Evolutionary conservation across 371 early-diverging fungal genomes (phyloP), one percentile per base, ranked within the genome.

Genomic region (Rhizopus delemar): DNA sequence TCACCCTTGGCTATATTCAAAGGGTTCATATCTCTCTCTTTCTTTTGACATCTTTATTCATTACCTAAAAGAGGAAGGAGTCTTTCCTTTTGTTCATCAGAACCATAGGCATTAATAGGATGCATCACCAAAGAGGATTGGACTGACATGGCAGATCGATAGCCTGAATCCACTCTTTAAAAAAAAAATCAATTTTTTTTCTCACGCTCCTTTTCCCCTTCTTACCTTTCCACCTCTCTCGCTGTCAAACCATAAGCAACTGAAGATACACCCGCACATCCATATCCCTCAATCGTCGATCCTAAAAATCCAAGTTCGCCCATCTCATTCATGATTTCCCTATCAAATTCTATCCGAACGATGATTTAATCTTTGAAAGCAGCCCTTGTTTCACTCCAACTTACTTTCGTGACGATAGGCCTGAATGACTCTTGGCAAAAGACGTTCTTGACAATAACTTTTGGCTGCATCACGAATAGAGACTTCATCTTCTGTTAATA

Each of bases 121-220:
- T 93, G 91, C 99, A 98, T 98, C 16, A 97, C 97, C 43, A 98
- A 75, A 15, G 97, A 96, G 9, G 96, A 95, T 75, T 97, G 97
- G 29, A 98, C 98, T 66, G 93, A 93, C 99, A 98, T 97, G 34
- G 97, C 96, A 36, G 95, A 95, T 53, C 99, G 89, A 75, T 98
- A 98, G 36, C 97, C 97, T 58, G 91, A 90, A 72, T 97, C 98
- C 33, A 98, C 92, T 51, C 92, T 91, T 58, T 49, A 39, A 38
- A 46, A 45, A 51, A 41, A 36, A 38, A 46, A 29, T 57, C 34
- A 43, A 29, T 54, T 31, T 15, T 28, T 7, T 32, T 49, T 31
- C 58, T 28, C 56, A 56, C 56, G 29, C 46, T 33, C 4, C 15
- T 31, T 41, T 38, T 38, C 36, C 46, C 28, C 45, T 9, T 39